A percentile compares a stretch with the other conserved stretches of the same genome.
phyloP scores from a whole-genome alignment of 768 basidiomycete species.

The Leccinum subgranulosum region DNA sequence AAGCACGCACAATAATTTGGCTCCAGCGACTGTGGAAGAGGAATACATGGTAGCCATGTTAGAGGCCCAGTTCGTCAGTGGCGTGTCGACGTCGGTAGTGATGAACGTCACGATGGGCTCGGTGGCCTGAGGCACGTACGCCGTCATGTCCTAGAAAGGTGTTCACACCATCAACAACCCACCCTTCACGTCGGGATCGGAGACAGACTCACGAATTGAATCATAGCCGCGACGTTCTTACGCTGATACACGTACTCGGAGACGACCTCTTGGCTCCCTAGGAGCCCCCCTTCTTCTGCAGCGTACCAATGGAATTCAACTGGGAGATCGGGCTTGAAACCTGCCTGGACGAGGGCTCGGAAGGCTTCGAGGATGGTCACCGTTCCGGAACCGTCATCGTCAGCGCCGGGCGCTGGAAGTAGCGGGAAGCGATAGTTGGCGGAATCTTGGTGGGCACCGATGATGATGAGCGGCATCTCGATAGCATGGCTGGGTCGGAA shows the following conservation, averaged over 20 bases:
- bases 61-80: constrained; percentile 40
- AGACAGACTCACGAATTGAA: constrained; percentile 41
- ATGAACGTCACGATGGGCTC: constrained; percentile 25
- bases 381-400: constrained; percentile 57
- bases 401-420: constrained; percentile 47
- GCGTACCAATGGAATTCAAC: constrained; percentile 88
- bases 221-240: constrained; percentile 47
- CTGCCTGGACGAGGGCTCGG: constrained; percentile 63
- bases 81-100: constrained; percentile 39
- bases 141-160: constrained; percentile 33
- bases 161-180: background rate
- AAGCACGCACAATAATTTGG: constrained; percentile 31
- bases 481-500: constrained; percentile 4
- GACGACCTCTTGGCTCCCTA: constrained; percentile 46
- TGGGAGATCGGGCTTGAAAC: constrained; percentile 61
- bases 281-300: constrained; percentile 49
- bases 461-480: constrained; percentile 32
- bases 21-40: constrained; percentile 12
- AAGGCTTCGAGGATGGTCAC: constrained; percentile 80
- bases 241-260: constrained; percentile 45
- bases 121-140: constrained; percentile 22
- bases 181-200: background rate
- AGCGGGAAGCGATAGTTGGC: constrained; percentile 38
- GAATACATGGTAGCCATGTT: constrained; percentile 33
- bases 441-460: constrained; percentile 44